Conservation (phyloP, 345 rosid species). For the Populus ilicifolia region DNA sequence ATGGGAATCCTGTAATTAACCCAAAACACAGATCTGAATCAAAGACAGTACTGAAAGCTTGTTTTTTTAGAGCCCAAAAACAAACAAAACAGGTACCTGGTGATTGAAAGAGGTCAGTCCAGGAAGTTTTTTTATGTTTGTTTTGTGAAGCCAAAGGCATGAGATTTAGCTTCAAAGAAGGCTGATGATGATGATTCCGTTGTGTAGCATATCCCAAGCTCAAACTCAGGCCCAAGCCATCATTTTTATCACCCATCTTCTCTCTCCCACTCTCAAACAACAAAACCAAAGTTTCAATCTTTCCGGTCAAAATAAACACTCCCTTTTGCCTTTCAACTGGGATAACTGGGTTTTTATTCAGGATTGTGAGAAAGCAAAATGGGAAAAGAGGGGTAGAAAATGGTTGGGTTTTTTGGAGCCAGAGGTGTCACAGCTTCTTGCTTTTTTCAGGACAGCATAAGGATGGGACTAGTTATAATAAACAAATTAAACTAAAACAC, state of each 20-base stretch:
- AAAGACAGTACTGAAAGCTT: neutral
- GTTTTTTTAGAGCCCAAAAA: neutral
- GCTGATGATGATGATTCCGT: constrained; percentile 13
- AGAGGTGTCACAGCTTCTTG: constrained; percentile 32
- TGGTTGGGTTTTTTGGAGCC: constrained; percentile 19
- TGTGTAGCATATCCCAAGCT: constrained; percentile 41
- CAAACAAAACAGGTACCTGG: constrained; percentile 35
- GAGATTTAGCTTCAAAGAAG: constrained; percentile 40
- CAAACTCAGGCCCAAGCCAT: constrained; percentile 51
- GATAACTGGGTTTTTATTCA: neutral
- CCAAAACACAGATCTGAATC: neutral
- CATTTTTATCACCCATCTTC: constrained; percentile 56
- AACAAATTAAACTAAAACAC: too few species aligned
- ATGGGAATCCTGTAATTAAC: neutral
- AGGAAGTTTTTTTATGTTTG: constrained; percentile 29
- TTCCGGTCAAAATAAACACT: neutral
- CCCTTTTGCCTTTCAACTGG: neutral
- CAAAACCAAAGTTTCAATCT: neutral
- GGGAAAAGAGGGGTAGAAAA: constrained; percentile 24
- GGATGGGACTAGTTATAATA: constrained; percentile 42
- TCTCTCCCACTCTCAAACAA: neutral
- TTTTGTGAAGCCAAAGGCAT: constrained; percentile 39
- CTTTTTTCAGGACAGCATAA: constrained; percentile 33
- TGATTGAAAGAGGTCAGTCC: constrained; percentile 52
- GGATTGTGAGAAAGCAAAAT: constrained; percentile 20